Base-by-base conservation (phyloP, 352 stramenopile species). In the Labyrinthula sp. region DNA sequence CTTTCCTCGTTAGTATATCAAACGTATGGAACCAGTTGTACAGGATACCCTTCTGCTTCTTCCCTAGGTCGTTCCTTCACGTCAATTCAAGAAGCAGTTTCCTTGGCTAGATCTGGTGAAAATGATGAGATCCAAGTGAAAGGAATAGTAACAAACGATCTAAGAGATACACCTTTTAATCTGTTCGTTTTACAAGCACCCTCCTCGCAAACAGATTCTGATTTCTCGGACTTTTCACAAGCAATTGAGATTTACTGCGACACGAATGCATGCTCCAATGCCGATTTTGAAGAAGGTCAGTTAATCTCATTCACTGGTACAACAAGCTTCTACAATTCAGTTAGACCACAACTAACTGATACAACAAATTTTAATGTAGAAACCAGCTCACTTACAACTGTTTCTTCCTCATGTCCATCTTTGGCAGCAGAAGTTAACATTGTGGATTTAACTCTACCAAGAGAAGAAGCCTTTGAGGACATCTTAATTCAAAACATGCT, bases 201-300 rank as follows among this genome's bases (percentile, higher is more conserved):
- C 23, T 31, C 33, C 5, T 18, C 40, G 20, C 15, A 18, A 22
- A 14, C 12, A 18, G 25, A 18, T 3, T 14, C 6, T 4, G 18
- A 9, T 21, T n/a, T n/a, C n/a, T n/a, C n/a, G n/a, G n/a, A n/a
- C n/a, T n/a, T n/a, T n/a, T 52, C 43, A 1, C 31, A 43, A 17
- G 43, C 31, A 25, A 54, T 54, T 35, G 30, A 38, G 21, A 28
- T 52, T n/a, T 50, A 50, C 34, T 52, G 43, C 34, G 35, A 35
- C 0, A 34, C 8, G 3, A 45, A 21, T 28, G 7, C 15, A 15
- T 10, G n/a, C n/a, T n/a, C 34, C 3, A 35, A 24, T 24, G 24
- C 12, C 3, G 30, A 24, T 20, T 50, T 52, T 20, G 15, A 0
- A 15, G 43, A 52, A 25, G 43, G 43, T 10, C 31, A 50, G 17